Evolutionary conservation across 208 protist genomes (phyloP), one percentile per base, ranked within the genome.

Genomic region (Trypanosoma lewisi): DNA sequence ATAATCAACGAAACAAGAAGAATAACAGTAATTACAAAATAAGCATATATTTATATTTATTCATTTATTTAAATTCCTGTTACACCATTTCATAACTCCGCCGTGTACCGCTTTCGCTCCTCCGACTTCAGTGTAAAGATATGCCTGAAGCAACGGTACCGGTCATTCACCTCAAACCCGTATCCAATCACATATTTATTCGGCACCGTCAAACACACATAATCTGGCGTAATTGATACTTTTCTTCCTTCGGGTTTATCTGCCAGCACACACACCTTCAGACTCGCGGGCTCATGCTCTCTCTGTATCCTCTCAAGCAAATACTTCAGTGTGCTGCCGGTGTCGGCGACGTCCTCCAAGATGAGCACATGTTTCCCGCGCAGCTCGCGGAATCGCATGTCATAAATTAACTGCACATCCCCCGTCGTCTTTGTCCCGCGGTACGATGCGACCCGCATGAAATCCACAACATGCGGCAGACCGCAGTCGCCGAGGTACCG

Each of bases 171-270:
- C 70, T 97, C 93, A 60, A 97, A 91, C 19, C 93, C 93, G 66
- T 97, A 97, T 50, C 93, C 93, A 51, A 97, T 72, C 30, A 97
- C 89, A 64, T 91, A 97, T 58, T 80, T 45, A 48, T 95, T 83
- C 2, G 89, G 86, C 17, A 70, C 84, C 0, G 31, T 50, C 27
- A 95, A 39, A 55, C 87, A 91, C n/a, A 49, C 58, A 56, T 85
- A 92, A 41, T 95, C 84, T 30, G 77, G 67, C 31, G 73, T 45
- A 36, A 88, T 78, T 16, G 19, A 48, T 44, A 92, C 80, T 52
- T 82, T 78, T 33, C 89, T 78, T 17, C 83, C 89, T 27, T 67
- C 74, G 19, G 80, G 78, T 65, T 96, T 96, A 77, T 94, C 82
- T 2, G 87, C 81, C 30, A 97, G 63, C 41, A 95, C 89, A 50